phyloP scores from a whole-genome alignment of 257 asterid species.

The Nicotiana tomentosiformis region DNA sequence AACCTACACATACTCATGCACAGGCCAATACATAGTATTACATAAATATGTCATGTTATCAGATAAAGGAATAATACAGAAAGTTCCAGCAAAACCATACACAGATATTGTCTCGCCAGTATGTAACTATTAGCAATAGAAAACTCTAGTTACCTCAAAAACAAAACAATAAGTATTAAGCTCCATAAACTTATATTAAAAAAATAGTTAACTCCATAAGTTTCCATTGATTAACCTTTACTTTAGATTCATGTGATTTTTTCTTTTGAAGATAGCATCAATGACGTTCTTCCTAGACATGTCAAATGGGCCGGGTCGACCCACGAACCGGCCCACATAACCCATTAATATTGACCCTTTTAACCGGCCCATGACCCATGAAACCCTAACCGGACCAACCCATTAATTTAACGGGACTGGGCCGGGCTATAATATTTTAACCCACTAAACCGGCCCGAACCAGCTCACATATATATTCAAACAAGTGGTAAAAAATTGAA shows the following conservation, averaged over 20 bases:
- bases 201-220: no score
- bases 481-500: no score
- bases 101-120: background rate
- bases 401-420: no score
- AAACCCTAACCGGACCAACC: no score
- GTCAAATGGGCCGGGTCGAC: no score
- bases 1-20: background rate
- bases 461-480: no score
- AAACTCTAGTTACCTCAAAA: background rate
- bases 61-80: background rate
- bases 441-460: no score
- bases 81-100: background rate
- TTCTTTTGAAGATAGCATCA: background rate
- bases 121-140: background rate
- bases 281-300: background rate
- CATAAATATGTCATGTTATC: background rate
- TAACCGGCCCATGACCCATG: no score
- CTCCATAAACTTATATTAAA: background rate
- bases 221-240: background rate
- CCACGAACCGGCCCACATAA: no score
- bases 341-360: no score
- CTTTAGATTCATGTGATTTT: background rate
- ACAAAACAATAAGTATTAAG: background rate
- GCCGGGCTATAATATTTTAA: no score
- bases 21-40: background rate